phyloP scores from a whole-genome alignment of 192 early-diverging fungal genomes.

The Jimgerdemannia flammicorona region DNA sequence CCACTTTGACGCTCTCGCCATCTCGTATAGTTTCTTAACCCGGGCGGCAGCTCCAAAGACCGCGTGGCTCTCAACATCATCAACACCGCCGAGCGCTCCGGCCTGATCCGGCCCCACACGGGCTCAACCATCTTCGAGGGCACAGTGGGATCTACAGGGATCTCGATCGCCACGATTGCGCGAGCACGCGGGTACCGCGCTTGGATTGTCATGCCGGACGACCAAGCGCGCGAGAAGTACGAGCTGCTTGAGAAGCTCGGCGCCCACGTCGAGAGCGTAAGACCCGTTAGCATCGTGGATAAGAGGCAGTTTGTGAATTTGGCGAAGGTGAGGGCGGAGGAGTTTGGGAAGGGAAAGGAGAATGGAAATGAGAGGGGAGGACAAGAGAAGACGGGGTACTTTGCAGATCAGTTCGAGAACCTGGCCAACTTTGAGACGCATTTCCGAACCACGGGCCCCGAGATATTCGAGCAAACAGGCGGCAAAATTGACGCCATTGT shows the following conservation, averaged over 20 bases:
- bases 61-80: conserved; percentile 87
- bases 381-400: conserved; percentile 53
- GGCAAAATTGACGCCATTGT: conserved; percentile 81
- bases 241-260: conserved; percentile 77
- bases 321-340: conserved; percentile 69
- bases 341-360: conserved; percentile 42
- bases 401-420: conserved; percentile 96
- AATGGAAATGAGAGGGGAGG: background rate
- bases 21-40: conserved; percentile 74
- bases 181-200: conserved; percentile 87
- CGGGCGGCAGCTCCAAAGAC: conserved; percentile 93
- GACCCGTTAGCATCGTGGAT: conserved; percentile 90
- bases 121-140: conserved; percentile 89
- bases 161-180: conserved; percentile 89
- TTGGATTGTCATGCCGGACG: conserved; percentile 97
- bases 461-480: conserved; percentile 74
- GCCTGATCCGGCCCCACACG: conserved; percentile 67
- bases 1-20: background rate
- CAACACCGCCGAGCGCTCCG: conserved; percentile 65
- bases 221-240: conserved; percentile 88
- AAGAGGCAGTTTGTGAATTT: conserved; percentile 90
- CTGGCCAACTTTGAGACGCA: conserved; percentile 79
- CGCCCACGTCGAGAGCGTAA: conserved; percentile 87
- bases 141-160: conserved; percentile 94
- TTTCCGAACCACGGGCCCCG: conserved; percentile 82